phyloP scores from a whole-genome alignment of 495 filamentous ascomycete genomes.

The Penicillium dipodomyicola region DNA sequence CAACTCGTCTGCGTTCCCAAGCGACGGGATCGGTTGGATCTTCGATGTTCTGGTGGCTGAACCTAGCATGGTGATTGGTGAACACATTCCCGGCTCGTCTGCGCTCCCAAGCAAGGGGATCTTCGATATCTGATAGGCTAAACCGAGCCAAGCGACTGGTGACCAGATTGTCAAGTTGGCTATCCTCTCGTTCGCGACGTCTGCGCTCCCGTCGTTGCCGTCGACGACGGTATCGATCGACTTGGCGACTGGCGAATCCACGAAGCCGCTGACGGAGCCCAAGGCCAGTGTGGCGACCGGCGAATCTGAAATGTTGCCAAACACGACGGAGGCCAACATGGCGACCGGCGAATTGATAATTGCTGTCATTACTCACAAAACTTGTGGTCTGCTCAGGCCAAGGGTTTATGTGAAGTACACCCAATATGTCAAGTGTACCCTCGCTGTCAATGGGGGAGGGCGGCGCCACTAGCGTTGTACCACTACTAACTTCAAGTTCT shows the following conservation, averaged over 20 bases:
- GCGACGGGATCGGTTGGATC: background rate
- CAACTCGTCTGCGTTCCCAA: too few relatives aligned
- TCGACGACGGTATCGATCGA: background rate
- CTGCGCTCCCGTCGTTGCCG: background rate
- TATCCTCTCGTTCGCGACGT: background rate
- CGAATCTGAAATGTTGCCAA: background rate
- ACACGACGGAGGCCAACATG: background rate
- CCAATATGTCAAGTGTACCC: background rate
- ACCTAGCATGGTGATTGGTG: background rate
- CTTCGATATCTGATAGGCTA: too few relatives aligned
- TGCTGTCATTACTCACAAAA: too few relatives aligned
- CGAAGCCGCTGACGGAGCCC: background rate
- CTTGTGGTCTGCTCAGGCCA: too few relatives aligned
- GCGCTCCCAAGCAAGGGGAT: too few relatives aligned
- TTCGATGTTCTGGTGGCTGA: background rate
- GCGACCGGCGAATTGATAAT: background rate
- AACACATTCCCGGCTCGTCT: too few relatives aligned
- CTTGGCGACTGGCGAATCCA: background rate
- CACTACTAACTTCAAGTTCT: background rate
- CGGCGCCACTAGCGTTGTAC: background rate
- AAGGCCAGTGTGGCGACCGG: background rate
- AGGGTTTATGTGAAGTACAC: too few relatives aligned
- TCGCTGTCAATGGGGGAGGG: background rate
- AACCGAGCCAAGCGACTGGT: too few relatives aligned
- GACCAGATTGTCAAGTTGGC: too few relatives aligned